These are phyloP conservation scores for Curvularia sp. DNA, from an alignment of 2,329 filamentous ascomycete genomes.

Conservation along the genomic window DNA sequence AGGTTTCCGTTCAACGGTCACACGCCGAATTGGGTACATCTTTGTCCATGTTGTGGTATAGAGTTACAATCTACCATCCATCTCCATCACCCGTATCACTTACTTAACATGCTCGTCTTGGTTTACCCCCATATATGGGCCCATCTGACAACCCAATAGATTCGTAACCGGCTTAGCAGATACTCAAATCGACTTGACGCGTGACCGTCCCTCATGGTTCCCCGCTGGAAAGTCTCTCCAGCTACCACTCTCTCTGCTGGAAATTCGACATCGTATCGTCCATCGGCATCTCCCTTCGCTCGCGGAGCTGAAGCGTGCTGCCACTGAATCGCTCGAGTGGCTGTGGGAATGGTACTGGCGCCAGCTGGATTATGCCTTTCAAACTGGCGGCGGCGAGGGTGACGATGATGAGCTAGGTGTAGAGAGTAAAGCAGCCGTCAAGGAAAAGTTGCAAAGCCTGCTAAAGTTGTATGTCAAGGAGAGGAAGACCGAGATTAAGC, in stretches of 20 bases:
- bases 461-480: constrained; percentile 47
- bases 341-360: constrained; percentile 90
- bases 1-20: constrained; percentile 18
- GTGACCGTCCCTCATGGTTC: constrained; percentile 39
- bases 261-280: constrained; percentile 86
- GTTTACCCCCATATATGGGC: neutral
- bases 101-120: neutral
- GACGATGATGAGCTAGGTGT: constrained; percentile 10
- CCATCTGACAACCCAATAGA: constrained; percentile 49
- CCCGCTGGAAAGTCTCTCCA: constrained; percentile 32
- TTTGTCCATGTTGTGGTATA: neutral
- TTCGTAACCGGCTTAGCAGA: constrained; percentile 85
- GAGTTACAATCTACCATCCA: neutral
- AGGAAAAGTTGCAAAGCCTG: constrained; percentile 36
- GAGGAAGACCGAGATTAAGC: constrained; percentile 44
- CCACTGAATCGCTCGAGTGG: constrained; percentile 77
- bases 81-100: neutral
- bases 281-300: constrained; percentile 86
- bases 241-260: constrained; percentile 76
- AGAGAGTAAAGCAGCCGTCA: constrained; percentile 15
- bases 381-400: neutral
- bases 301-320: constrained; percentile 72
- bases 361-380: constrained; percentile 53
- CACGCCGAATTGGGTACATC: neutral
- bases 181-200: constrained; percentile 56